phyloP scores from a whole-genome alignment of 2,329 filamentous ascomycete genomes.

The Penicillium polonicum region DNA sequence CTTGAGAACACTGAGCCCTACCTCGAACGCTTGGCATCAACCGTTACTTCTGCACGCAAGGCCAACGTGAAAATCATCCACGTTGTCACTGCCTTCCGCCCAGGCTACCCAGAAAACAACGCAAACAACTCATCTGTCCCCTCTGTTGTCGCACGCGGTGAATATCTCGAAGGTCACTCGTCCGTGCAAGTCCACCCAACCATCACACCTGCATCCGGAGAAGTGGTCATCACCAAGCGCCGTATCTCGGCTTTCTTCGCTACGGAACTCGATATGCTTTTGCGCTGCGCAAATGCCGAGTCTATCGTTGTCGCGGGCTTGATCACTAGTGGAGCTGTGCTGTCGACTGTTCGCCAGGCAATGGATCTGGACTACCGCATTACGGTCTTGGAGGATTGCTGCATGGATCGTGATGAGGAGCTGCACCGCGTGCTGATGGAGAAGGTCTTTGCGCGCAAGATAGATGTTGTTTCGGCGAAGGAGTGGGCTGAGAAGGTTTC shows the following conservation, averaged over 20 bases:
- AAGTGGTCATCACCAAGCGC: constrained; percentile 37
- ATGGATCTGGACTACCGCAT: constrained; percentile 39
- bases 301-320: constrained; percentile 37
- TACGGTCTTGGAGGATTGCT: constrained; percentile 37
- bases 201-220: constrained; percentile 22
- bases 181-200: constrained; percentile 22
- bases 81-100: constrained; percentile 35
- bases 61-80: constrained; percentile 33
- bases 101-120: constrained; percentile 32
- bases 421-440: constrained; percentile 36
- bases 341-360: constrained; percentile 40
- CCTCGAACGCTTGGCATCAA: constrained; percentile 23
- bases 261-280: constrained; percentile 37
- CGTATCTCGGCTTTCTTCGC: constrained; percentile 39
- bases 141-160: constrained; percentile 16
- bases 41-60: constrained; percentile 27
- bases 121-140: constrained; percentile 25
- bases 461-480: constrained; percentile 25
- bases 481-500: constrained; percentile 28
- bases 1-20: constrained; percentile 23
- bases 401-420: constrained; percentile 35
- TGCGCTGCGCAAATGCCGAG: constrained; percentile 30
- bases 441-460: constrained; percentile 35
- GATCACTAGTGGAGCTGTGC: constrained; percentile 38
- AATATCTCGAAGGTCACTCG: constrained; percentile 27